Evolutionary conservation across 108 stramenopile genomes (phyloP), one percentile per base, ranked within the genome.

Genomic region (Stephanodiscus triporus): DNA sequence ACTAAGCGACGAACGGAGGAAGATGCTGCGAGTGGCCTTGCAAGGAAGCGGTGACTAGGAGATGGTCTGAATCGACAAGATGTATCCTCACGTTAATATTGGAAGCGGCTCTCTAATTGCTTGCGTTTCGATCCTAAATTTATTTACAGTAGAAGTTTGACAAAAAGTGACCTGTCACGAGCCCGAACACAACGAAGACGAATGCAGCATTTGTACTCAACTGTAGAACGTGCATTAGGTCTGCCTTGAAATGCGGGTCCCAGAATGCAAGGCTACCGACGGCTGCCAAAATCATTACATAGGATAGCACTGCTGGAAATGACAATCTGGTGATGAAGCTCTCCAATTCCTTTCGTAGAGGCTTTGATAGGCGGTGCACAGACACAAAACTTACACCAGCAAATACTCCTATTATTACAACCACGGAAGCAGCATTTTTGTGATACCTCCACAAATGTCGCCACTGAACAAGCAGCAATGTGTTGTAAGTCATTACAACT

Each of bases 1-100:
- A 67, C 53, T 3, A 80, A 80, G 42, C 51, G 79, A 30, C 67
- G 68, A 32, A 64, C 55, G 32, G 72, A 68, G 34, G 68, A 61
- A 48, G 72, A 73, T 32, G 59, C 58, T 6, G 58, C 58, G 1
- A 59, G 16, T n/a, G 58, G 58, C 9, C 34, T 59, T 17, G 58
- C 58, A 2, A 59, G 29, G 29, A 36, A 19, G 34, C 37, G 24
- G 16, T 17, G 19, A n/a, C 38, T 6, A 38, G 34, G 10, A 5
- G n/a, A 6, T 16, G 29, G 56, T 30, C n/a, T n/a, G n/a, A n/a
- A n/a, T n/a, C n/a, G n/a, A n/a, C n/a, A n/a, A n/a, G 14, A 49
- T 7, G 32, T 5, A 2, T 7, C 2, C 48, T 57, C 29, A 30
- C 29, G 56, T 6, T 30, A 10, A 30, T 55, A 30, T 57, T 11